phyloP scores from a whole-genome alignment of 2,329 filamentous ascomycete genomes.

The Pseudopyricularia javanii region DNA sequence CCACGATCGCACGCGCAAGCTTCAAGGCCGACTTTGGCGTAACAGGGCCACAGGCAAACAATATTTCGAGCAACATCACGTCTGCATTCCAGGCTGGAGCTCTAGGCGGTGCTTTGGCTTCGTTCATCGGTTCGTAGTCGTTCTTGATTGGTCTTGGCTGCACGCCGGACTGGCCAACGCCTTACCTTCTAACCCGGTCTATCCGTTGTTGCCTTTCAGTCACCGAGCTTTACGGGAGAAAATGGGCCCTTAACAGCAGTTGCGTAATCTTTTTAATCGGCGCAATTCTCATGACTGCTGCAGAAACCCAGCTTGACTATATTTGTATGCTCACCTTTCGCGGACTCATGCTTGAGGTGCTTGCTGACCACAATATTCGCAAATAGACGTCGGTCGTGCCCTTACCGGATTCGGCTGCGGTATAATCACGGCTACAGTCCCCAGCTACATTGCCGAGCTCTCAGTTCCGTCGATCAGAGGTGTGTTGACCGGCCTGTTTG shows the following conservation, averaged over 20 bases:
- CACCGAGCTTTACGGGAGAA: constrained; percentile 35
- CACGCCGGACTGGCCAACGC: not conserved
- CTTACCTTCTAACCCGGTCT: not conserved
- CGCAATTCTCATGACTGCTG: constrained; percentile 27
- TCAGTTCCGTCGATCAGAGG: constrained; percentile 46
- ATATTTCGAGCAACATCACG: constrained; percentile 33
- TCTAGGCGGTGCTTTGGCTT: constrained; percentile 38
- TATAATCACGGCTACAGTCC: constrained; percentile 45
- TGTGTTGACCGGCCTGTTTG: constrained; percentile 40
- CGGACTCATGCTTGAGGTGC: not conserved
- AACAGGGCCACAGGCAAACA: constrained; percentile 7
- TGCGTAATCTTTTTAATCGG: constrained; percentile 31
- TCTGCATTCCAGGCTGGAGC: constrained; percentile 35
- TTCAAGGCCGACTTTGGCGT: constrained; percentile 33
- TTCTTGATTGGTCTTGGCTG: not conserved
- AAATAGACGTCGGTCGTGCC: constrained; percentile 44
- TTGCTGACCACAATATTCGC: not conserved
- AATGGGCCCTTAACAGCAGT: constrained; percentile 33
- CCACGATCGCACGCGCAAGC: constrained; percentile 34
- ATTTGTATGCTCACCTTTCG: constrained; percentile 24
- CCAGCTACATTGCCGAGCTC: constrained; percentile 51
- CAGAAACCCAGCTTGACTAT: constrained; percentile 24
- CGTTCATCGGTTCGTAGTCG: constrained; percentile 20
- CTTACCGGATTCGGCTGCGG: constrained; percentile 45
- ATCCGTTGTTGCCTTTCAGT: constrained; percentile 10